phyloP scores from a whole-genome alignment of 345 rosid species.

The Sonneratia caseolaris region DNA sequence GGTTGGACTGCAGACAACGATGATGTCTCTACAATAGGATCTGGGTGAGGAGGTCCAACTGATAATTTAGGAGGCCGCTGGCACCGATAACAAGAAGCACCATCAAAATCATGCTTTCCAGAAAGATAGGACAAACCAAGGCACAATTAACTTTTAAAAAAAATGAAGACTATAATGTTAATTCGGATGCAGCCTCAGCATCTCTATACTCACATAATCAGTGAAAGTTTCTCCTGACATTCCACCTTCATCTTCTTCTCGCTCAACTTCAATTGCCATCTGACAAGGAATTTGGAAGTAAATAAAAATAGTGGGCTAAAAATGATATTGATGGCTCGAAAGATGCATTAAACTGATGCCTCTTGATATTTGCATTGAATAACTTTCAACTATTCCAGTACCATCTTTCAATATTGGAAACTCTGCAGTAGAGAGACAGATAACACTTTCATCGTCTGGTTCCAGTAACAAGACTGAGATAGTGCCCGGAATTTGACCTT shows the following conservation, averaged over 20 bases:
- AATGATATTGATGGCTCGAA: background rate
- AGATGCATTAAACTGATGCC: background rate
- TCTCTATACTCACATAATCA: conserved; percentile 65
- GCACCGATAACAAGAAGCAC: conserved; percentile 9
- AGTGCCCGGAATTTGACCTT: background rate
- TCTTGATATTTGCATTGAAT: background rate
- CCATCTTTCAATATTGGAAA: background rate
- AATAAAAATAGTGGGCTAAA: background rate
- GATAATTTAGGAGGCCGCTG: conserved; percentile 87
- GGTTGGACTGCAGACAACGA: conserved; percentile 96
- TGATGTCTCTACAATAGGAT: conserved; percentile 93
- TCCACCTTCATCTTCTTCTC: conserved; percentile 99
- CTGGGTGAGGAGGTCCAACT: conserved; percentile 93
- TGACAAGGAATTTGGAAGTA: conserved; percentile 13
- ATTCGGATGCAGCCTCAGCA: conserved; percentile 8
- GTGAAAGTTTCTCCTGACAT: conserved; percentile 83
- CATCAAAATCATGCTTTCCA: background rate
- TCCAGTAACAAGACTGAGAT: background rate
- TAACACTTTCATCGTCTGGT: background rate
- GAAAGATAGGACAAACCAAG: background rate
- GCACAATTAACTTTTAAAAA: conserved; percentile 1
- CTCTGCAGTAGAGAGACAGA: background rate
- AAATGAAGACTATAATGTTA: conserved; percentile 4
- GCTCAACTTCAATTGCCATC: conserved; percentile 96
- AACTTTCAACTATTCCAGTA: background rate